Evolutionary conservation across 2,329 filamentous ascomycete species (phyloP), one percentile per base, ranked within the genome.

Genomic region (Exophiala dermatitidis): DNA sequence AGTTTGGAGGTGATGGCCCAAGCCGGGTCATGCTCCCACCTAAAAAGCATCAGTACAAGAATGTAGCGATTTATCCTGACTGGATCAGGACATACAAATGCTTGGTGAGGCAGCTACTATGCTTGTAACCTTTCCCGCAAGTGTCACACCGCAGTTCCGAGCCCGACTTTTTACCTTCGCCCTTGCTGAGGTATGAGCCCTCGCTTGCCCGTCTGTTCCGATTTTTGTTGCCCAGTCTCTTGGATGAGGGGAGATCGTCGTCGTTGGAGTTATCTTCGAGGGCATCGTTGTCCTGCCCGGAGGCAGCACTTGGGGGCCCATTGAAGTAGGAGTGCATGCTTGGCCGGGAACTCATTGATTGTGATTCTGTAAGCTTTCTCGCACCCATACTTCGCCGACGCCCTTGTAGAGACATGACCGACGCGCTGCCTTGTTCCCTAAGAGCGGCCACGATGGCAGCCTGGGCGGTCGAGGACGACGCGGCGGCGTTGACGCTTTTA

Each of bases 41-140:
- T 98, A 82, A 58, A 41, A 63, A 57, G 60, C 58, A 64, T 65
- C 60, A 63, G 64, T 60, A 64, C 63, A 66, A 61, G 62, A 52
- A 57, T 56, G 53, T 53, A 56, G 56, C 54, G 61, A 45, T 8
- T 45, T 32, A 31, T 45, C 42, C 8, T 46, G 33, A 28, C 47
- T 33, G 12, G 4, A 33, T 31, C 28, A 29, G 29, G 79, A 95
- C 93, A 82, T 84, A 97, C 93, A 96, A 86, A 84, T 98, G 93
- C 83, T 97, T 98, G 71, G 88, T 94, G 79, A 98, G 83, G 83
- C 93, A 98, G 78, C 93, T 97, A 83, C 90, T 95, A 81, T 98
- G 93, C 84, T 98, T 98, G 83, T 98, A 98, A 75, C 90, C 90
- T 81, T 98, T 98, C 73, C 91, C 91, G 78, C 93, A 98, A 74